A percentile compares a stretch with the other conserved stretches of the same genome.
Evolutionary conservation across 1,284 basidiomycete genomes (phyloP).

Genomic region (Irpex sp.): DNA sequence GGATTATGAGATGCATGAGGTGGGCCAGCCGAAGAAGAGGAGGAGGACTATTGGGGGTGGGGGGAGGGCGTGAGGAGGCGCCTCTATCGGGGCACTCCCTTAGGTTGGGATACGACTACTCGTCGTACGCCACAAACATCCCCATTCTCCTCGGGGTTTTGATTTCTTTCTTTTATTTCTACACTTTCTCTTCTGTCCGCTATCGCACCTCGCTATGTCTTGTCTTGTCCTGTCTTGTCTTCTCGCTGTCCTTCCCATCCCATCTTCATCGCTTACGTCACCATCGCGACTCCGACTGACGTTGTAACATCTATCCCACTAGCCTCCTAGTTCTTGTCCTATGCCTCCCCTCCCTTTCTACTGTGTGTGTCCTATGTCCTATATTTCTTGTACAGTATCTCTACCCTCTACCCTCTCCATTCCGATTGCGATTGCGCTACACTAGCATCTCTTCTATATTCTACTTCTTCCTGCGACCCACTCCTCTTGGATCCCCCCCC

Average conservation of each 20-base stretch:
- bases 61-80: not conserved
- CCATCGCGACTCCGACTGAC: not conserved
- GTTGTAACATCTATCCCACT: not conserved
- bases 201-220: slow-evolving; percentile 11
- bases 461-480: not conserved
- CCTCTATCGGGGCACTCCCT: too few relatives aligned
- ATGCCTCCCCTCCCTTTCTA: too few relatives aligned
- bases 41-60: slow-evolving; percentile 10
- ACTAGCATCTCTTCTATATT: not conserved
- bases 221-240: not conserved
- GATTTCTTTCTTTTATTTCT: too few relatives aligned
- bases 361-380: not conserved
- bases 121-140: not conserved
- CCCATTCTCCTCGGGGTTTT: not conserved
- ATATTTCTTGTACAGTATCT: not conserved
- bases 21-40: slow-evolving; percentile 13
- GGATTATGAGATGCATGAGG: slow-evolving; percentile 12
- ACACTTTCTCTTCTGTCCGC: slow-evolving; percentile 4
- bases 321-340: not conserved
- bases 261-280: not conserved
- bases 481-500: not conserved
- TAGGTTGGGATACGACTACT: not conserved
- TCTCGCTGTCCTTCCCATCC: not conserved
- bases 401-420: slow-evolving; percentile 3
- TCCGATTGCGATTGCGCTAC: not conserved